These are phyloP conservation scores for Lecanoromycetidae sp. DNA, from an alignment of 2,329 filamentous ascomycete genomes.

Conservation along the genomic window DNA sequence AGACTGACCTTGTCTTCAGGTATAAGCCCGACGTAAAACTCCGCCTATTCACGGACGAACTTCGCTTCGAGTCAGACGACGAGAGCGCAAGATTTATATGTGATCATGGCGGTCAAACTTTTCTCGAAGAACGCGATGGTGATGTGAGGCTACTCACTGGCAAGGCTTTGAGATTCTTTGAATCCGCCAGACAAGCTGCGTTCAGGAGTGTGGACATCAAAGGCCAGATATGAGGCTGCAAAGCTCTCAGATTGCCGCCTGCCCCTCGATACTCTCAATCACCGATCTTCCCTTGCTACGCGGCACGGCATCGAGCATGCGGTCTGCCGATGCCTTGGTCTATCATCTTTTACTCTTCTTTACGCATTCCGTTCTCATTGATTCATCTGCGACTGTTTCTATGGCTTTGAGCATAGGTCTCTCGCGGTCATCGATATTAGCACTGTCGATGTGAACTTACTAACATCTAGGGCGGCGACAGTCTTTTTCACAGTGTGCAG, in stretches of 20 bases:
- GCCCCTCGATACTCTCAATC: background rate
- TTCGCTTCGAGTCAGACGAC: constrained; percentile 86
- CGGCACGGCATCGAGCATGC: background rate
- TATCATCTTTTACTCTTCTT: constrained; percentile 7
- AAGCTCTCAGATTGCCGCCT: background rate
- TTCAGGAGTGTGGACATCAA: constrained; percentile 92
- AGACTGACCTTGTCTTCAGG: constrained; percentile 46
- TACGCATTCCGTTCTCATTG: constrained; percentile 1
- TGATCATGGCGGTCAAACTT: constrained; percentile 60
- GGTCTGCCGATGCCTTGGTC: background rate
- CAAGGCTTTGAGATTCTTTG: constrained; percentile 63
- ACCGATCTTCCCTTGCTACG: background rate
- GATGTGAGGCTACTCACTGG: constrained; percentile 61
- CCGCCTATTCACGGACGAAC: constrained; percentile 86
- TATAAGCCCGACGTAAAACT: constrained; percentile 86
- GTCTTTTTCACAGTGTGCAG: background rate
- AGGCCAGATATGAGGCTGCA: constrained; percentile 68
- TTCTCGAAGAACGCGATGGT: constrained; percentile 66
- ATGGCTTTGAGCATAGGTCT: background rate
- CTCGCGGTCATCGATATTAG: background rate
- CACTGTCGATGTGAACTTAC: constrained; percentile 1
- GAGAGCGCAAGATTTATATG: constrained; percentile 85
- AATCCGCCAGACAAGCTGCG: constrained; percentile 49
- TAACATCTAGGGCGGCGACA: constrained; percentile 7
- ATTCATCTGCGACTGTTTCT: constrained; percentile 2